Evolutionary conservation across 2,329 filamentous ascomycete species (phyloP).

Genomic region (Fusarium sp.): DNA sequence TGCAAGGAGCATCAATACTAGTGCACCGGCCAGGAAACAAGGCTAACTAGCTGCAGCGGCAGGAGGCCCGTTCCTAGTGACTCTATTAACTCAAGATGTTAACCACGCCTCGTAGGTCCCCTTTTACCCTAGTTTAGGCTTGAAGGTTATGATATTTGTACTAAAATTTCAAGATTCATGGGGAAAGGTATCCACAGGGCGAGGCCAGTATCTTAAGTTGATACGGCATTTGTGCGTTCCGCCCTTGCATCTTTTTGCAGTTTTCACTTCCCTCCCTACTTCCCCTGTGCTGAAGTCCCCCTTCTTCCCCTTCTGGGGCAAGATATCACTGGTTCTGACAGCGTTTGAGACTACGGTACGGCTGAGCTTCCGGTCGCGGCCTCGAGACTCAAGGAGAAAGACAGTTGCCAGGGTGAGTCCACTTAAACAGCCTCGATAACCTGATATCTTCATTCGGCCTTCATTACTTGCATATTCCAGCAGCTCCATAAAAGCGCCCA

Average conservation of each 20-base stretch:
- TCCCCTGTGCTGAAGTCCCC: not conserved
- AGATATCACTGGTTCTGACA: not conserved
- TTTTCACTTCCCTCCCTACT: not conserved
- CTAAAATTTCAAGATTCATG: rapidly evolving
- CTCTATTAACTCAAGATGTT: not conserved
- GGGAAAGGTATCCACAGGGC: not conserved
- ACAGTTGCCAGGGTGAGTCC: not conserved
- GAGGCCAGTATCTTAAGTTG: not conserved
- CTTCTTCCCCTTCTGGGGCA: not conserved
- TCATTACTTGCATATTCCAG: not conserved
- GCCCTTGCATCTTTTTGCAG: rapidly evolving
- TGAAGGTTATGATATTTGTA: not conserved
- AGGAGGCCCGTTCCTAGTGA: not conserved
- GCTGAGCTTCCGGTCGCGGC: not conserved
- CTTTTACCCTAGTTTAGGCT: not conserved
- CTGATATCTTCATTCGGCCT: not conserved
- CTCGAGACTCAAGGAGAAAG: not conserved
- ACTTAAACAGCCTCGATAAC: not conserved
- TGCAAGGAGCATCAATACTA: not conserved
- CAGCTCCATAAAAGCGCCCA: not conserved
- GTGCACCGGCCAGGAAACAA: not conserved
- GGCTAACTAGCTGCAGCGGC: not conserved
- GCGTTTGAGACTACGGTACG: not conserved
- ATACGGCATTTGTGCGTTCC: not conserved
- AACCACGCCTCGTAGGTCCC: not conserved